Evolutionary conservation across 2,329 filamentous ascomycete species (phyloP).

Genomic region (Phialophora chinensis): DNA sequence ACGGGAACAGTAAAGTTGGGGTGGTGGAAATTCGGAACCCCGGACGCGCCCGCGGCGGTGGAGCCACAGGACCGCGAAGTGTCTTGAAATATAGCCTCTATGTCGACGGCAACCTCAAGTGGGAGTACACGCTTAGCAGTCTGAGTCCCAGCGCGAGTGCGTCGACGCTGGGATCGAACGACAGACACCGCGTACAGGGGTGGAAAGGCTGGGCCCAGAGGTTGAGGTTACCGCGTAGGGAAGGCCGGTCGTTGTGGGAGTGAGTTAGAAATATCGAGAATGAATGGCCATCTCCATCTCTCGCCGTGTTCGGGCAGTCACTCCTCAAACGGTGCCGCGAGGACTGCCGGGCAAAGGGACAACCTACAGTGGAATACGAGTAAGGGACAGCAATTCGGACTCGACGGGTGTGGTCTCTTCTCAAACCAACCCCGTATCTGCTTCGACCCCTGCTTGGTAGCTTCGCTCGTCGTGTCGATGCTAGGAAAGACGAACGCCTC

Average conservation of each 20-base stretch:
- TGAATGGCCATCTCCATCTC: not conserved
- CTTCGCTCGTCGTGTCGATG: too few relatives aligned
- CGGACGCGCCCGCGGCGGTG: not conserved
- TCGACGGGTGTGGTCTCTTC: too few relatives aligned
- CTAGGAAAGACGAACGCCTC: too few relatives aligned
- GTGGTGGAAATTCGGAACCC: slow-evolving; percentile 72
- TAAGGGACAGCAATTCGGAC: too few relatives aligned
- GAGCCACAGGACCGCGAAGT: slow-evolving; percentile 59
- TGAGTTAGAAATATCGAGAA: not conserved
- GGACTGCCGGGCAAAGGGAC: too few relatives aligned
- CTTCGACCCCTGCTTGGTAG: too few relatives aligned
- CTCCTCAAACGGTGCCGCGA: too few relatives aligned
- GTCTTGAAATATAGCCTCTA: slow-evolving; percentile 80
- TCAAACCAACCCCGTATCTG: too few relatives aligned
- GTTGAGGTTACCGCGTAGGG: not conserved
- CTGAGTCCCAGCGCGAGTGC: slow-evolving; percentile 36
- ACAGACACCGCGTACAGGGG: not conserved
- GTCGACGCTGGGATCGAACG: not conserved
- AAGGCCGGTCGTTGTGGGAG: slow-evolving; percentile 5
- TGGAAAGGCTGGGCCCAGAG: slow-evolving; percentile 5
- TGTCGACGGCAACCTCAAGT: slow-evolving; percentile 78
- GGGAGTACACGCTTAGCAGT: slow-evolving; percentile 61
- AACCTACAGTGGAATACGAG: too few relatives aligned
- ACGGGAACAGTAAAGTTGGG: slow-evolving; percentile 88
- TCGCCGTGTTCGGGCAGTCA: not conserved